Evolutionary conservation across 2,329 filamentous ascomycete genomes (phyloP).

Genomic region (Colletotrichum aenigma): DNA sequence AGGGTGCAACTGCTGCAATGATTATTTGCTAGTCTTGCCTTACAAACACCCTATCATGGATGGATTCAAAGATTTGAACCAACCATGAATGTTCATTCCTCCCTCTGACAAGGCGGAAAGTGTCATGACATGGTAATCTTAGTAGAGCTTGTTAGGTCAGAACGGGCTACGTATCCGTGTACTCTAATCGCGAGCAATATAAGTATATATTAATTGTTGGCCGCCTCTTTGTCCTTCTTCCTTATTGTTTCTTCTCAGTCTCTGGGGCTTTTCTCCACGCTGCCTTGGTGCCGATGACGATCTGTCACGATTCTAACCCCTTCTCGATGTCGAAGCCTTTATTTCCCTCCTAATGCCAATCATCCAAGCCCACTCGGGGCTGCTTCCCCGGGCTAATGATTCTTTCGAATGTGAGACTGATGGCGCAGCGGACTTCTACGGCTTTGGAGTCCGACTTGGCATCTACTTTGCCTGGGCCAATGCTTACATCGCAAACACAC

Average conservation of each 20-base stretch:
- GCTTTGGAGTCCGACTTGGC: conserved; percentile 34
- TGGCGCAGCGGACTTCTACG: conserved; percentile 33
- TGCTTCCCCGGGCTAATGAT: neutral
- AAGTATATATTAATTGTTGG: neutral
- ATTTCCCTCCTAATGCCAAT: neutral
- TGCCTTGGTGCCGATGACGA: neutral
- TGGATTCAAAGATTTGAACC: neutral
- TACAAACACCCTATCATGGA: neutral
- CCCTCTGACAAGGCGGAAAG: neutral
- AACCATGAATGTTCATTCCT: neutral
- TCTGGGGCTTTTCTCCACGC: neutral
- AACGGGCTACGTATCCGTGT: no score
- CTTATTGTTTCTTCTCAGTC: neutral
- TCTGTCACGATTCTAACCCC: neutral
- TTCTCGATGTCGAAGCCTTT: neutral
- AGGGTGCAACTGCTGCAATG: neutral
- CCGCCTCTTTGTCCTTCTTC: no score
- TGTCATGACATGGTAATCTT: neutral
- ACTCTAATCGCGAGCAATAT: neutral
- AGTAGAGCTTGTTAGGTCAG: neutral
- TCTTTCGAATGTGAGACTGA: conserved; percentile 18
- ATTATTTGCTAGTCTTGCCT: neutral
- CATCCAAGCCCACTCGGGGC: neutral
- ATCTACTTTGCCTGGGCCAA: conserved; percentile 35
- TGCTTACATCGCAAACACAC: conserved; percentile 28